These are phyloP conservation scores for Forsythia viridissima DNA, from an alignment of 257 asterid species.

Conservation along the genomic window DNA sequence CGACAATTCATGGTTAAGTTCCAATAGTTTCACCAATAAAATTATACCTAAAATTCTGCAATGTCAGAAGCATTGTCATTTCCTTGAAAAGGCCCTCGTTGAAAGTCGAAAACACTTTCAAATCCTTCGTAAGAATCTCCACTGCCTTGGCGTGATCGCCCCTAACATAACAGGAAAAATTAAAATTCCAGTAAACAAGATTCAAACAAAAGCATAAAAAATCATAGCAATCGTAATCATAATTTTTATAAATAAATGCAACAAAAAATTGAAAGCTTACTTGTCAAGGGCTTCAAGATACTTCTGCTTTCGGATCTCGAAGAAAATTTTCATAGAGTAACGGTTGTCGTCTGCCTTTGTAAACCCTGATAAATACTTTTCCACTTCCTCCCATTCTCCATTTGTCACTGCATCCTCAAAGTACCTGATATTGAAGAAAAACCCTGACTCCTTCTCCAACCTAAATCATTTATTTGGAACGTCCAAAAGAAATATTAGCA, in stretches of 20 bases:
- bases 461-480: conserved; percentile 35
- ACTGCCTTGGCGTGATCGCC: conserved; percentile 52
- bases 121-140: conserved; percentile 57
- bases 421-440: conserved; percentile 59
- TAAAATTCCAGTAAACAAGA: background rate
- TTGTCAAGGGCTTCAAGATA: conserved; percentile 66
- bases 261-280: conserved; percentile 25
- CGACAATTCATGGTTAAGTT: background rate
- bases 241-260: background rate
- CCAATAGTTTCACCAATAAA: background rate
- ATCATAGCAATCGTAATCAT: background rate
- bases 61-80: conserved; percentile 45
- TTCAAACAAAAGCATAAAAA: background rate
- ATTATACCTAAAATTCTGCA: conserved; percentile 50
- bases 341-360: conserved; percentile 60
- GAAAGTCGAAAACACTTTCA: conserved; percentile 47
- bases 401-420: conserved; percentile 52
- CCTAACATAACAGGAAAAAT: conserved; percentile 34
- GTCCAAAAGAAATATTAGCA: background rate
- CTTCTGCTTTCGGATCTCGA: conserved; percentile 61
- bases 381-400: conserved; percentile 67
- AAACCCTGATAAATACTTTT: conserved; percentile 58
- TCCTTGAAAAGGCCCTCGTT: conserved; percentile 51
- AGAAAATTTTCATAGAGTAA: conserved; percentile 58
- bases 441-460: conserved; percentile 68